Base-by-base conservation (phyloP, 2,329 filamentous ascomycete genomes). In the Alternaria triticimaculans region DNA sequence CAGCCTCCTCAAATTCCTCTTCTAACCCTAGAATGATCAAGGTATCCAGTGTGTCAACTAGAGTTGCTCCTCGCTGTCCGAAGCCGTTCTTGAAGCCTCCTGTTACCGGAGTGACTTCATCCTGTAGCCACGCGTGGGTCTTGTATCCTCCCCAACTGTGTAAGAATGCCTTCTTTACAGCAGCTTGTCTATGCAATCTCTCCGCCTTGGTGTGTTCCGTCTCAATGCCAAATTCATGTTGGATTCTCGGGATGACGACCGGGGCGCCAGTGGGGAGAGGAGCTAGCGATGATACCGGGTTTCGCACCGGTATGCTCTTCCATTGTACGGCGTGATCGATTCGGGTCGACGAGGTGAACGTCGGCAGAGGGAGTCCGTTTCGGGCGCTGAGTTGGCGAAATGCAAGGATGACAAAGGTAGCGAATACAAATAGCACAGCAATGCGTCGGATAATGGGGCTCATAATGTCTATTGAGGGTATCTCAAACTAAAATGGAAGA, bases 21-120 rank as follows among this genome's bases (percentile, higher is more conserved):
- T 82, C 77, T 45, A 89, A 76, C 7, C 78, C 87, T 87, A 90
- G 88, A 49, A 90, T 89, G 82, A 84, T 86, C 3, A 90, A 82
- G 0, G 87, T 88, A 64, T 90, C 88, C 55, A 90, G 81, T 0
- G 84, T 79, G 71, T 90, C 88, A 23, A 90, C 84, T 54, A 90
- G 75, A 0, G 87, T 89, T 3, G 87, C 88, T 1, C 82, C 87
- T 83, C 86, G 88, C 23, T 84, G 84, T 10, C 85, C 85, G 68
- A 87, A 87, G 0, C 78, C 77, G 59, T 85, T 82, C 61, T 82
- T 84, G 18, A 73, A 80, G n/a, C 72, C 71, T 44, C 84, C 85
- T 18, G 80, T 81, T 3, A 87, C 77, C 11, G 86, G 86, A 25
- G 76, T 72, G 9, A 88, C 73, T 74, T 88, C 86, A 64, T 88